Percentiles rank a stretch among this genome's conserved stretches.
These are phyloP conservation scores for Gliomastix tumulicola DNA, from an alignment of 2,329 filamentous ascomycete genomes.

Conservation along the genomic window DNA sequence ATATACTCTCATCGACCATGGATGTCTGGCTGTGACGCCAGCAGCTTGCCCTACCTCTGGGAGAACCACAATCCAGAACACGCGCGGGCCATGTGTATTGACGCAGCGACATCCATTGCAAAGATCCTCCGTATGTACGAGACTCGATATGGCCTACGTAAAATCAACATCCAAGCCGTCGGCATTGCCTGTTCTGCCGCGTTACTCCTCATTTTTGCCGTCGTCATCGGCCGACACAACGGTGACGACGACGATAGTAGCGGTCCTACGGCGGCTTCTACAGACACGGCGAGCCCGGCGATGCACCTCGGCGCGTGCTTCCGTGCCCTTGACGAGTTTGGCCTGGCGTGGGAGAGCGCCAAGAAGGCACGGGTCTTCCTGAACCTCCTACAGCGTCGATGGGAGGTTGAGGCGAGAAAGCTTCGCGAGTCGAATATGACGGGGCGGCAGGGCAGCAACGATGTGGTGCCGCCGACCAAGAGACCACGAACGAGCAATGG, in stretches of 20 bases:
- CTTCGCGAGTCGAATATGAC: too few species aligned
- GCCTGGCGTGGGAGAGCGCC: conserved; percentile 14
- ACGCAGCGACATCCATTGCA: background rate
- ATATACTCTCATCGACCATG: conserved; percentile 16
- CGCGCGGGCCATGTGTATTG: background rate
- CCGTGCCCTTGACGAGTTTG: conserved; percentile 13
- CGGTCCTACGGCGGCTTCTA: background rate
- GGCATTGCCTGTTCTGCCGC: conserved; percentile 4
- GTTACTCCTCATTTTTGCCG: conserved; percentile 12
- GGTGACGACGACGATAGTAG: too few species aligned
- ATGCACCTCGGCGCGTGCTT: conserved; percentile 13
- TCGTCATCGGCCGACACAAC: too few species aligned
- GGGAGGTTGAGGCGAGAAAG: too few species aligned
- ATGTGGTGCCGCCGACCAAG: too few species aligned
- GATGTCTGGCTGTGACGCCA: conserved; percentile 17
- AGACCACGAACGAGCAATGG: too few species aligned
- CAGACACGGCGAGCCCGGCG: background rate
- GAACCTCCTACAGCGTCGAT: conserved; percentile 12
- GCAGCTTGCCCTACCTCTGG: conserved; percentile 7
- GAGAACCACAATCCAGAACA: background rate
- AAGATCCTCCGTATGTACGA: background rate
- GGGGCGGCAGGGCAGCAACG: too few species aligned
- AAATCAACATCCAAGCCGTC: conserved; percentile 12
- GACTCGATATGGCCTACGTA: conserved; percentile 3
- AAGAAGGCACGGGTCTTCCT: conserved; percentile 14